Evolutionary conservation across 495 filamentous ascomycete genomes (phyloP).

Genomic region (Aspergillus asperescens): DNA sequence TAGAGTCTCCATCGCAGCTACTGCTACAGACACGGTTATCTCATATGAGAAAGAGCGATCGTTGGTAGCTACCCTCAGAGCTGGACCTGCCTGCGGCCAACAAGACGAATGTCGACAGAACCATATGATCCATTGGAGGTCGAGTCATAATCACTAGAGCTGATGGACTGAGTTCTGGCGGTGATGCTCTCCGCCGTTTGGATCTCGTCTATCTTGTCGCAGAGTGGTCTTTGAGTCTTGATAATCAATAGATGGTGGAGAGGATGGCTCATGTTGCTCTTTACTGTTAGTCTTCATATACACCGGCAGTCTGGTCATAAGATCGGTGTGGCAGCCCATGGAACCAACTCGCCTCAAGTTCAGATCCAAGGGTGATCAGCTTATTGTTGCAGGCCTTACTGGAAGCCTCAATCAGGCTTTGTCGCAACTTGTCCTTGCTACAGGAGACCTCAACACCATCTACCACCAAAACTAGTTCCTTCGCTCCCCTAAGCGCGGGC

Average conservation of each 20-base stretch:
- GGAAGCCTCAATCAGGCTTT: conserved; percentile 24
- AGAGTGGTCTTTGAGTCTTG: conserved; percentile 30
- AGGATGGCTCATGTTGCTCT: conserved; percentile 29
- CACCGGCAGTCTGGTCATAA: conserved; percentile 29
- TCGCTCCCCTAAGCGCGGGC: conserved; percentile 27
- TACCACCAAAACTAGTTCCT: conserved; percentile 34
- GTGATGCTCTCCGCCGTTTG: conserved; percentile 16
- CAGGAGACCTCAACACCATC: conserved; percentile 35
- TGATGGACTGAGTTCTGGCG: conserved; percentile 7
- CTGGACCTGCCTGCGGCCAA: conserved; percentile 1
- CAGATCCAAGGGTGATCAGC: conserved; percentile 35
- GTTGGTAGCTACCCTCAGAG: conserved; percentile 15
- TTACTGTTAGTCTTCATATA: conserved; percentile 31
- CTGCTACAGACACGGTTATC: no score
- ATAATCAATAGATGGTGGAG: conserved; percentile 26
- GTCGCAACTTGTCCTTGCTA: conserved; percentile 25
- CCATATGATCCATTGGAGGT: conserved; percentile 2
- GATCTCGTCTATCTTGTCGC: conserved; percentile 23
- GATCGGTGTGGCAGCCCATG: conserved; percentile 32
- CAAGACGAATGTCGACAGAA: conserved; percentile 7
- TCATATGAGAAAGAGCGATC: no score
- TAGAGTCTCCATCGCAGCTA: no score
- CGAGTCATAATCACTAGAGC: conserved; percentile 8
- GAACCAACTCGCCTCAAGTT: conserved; percentile 31
- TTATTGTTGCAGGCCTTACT: conserved; percentile 24